A percentile compares a stretch with the other conserved stretches of the same genome.
Evolutionary conservation across 164 flowering plant genomes (phyloP).

Genomic region (Protea cynaroides): DNA sequence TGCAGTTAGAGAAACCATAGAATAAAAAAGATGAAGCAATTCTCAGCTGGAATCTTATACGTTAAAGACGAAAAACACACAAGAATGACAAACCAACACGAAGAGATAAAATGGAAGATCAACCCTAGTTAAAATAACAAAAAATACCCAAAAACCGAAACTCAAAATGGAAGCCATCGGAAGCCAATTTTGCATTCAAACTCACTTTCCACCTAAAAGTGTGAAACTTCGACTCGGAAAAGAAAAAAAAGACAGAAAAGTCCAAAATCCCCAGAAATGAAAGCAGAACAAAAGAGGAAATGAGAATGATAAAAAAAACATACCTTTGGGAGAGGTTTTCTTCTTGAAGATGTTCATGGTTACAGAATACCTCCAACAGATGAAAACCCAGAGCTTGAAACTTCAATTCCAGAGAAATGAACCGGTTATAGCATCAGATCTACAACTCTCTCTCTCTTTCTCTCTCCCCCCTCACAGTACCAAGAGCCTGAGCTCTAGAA

Average conservation of each 20-base stretch:
- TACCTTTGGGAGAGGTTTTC: slow-evolving; percentile 27
- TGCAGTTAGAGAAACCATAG: slow-evolving; percentile 17
- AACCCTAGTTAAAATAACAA: neutral
- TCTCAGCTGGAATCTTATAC: neutral
- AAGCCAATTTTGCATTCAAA: neutral
- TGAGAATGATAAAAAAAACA: neutral
- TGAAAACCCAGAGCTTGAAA: neutral
- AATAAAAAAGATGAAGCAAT: neutral
- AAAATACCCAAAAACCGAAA: neutral
- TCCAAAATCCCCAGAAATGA: neutral
- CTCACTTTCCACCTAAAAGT: neutral
- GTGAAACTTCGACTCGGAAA: neutral
- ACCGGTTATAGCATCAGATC: neutral
- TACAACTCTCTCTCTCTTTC: too few species aligned
- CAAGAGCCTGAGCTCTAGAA: too few species aligned
- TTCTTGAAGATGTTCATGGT: slow-evolving; percentile 28
- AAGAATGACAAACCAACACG: too few species aligned
- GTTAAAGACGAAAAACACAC: too few species aligned
- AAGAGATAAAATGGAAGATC: too few species aligned
- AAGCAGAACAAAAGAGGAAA: neutral
- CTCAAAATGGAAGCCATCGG: neutral
- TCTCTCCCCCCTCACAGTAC: too few species aligned
- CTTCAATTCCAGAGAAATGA: neutral
- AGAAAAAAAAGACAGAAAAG: neutral
- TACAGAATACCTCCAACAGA: neutral